Evolutionary conservation across 1,284 basidiomycete genomes (phyloP).

Genomic region (Ganoderma multipileum): DNA sequence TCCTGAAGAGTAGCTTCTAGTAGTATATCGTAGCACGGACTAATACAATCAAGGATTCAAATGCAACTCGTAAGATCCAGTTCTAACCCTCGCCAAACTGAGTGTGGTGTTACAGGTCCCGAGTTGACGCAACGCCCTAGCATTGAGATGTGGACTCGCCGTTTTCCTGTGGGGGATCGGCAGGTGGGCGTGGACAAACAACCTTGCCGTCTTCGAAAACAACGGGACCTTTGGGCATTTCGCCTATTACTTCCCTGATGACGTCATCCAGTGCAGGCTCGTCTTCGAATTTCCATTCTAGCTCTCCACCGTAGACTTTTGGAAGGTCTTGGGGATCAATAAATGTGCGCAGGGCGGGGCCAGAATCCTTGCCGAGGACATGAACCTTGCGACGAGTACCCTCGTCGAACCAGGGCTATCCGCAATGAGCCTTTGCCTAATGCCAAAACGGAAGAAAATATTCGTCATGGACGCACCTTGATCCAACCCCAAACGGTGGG

Average conservation of each 20-base stretch:
- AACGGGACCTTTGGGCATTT: slow-evolving; percentile 59
- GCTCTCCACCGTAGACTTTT: slow-evolving; percentile 67
- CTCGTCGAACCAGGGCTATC: slow-evolving; percentile 77
- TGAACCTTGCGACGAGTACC: slow-evolving; percentile 76
- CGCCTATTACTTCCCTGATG: slow-evolving; percentile 47
- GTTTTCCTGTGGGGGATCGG: background rate
- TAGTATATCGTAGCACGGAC: slow-evolving; percentile 16
- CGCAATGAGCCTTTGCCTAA: slow-evolving; percentile 1
- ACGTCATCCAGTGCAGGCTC: slow-evolving; percentile 67
- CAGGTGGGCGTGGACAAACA: slow-evolving; percentile 24
- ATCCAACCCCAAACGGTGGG: slow-evolving; percentile 82
- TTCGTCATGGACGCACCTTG: slow-evolving; percentile 51
- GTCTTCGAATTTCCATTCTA: slow-evolving; percentile 72
- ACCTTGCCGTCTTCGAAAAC: slow-evolving; percentile 55
- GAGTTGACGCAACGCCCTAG: background rate
- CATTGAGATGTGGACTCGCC: background rate
- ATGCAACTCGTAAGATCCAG: background rate
- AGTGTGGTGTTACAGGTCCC: background rate
- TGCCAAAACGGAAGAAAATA: background rate
- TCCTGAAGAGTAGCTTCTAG: slow-evolving; percentile 21
- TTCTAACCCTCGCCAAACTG: background rate
- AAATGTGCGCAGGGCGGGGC: slow-evolving; percentile 55
- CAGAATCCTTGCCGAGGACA: slow-evolving; percentile 65
- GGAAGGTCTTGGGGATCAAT: slow-evolving; percentile 67
- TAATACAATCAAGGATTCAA: slow-evolving; percentile 18